These are phyloP conservation scores for Phlyctochytrium planicorne DNA, from an alignment of 192 early-diverging fungal species.

Conservation along the genomic window DNA sequence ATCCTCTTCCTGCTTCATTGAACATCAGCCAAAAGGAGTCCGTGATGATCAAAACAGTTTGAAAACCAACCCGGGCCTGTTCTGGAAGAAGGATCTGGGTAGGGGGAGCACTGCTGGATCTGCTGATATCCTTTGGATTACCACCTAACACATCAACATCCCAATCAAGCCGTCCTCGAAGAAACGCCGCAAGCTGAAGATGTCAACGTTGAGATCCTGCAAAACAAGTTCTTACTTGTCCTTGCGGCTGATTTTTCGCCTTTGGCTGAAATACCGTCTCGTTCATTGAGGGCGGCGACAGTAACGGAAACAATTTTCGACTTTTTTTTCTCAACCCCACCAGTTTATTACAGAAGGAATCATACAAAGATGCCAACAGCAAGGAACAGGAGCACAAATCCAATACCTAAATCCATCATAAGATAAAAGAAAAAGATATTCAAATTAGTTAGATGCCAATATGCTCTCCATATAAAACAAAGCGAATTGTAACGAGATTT, in stretches of 20 bases:
- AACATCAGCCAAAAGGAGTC: background rate
- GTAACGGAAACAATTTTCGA: background rate
- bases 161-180: conserved; percentile 36
- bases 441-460: no score
- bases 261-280: conserved; percentile 59
- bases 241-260: conserved; percentile 69
- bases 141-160: conserved; percentile 22
- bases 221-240: conserved; percentile 46
- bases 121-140: conserved; percentile 47
- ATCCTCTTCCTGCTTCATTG: conserved; percentile 15
- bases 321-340: background rate
- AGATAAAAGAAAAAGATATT: background rate
- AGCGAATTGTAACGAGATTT: no score
- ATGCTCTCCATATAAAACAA: no score
- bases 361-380: conserved; percentile 31
- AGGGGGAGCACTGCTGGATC: conserved; percentile 77
- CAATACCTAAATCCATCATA: conserved; percentile 18
- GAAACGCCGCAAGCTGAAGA: conserved; percentile 40
- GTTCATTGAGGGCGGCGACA: background rate
- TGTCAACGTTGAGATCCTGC: background rate
- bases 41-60: conserved; percentile 1
- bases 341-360: background rate
- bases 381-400: conserved; percentile 30
- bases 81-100: conserved; percentile 60
- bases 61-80: conserved; percentile 21